Percentiles rank a stretch among this genome's conserved stretches.
These are phyloP conservation scores for Talaromyces wortmannii DNA, from an alignment of 495 filamentous ascomycete genomes.

Conservation along the genomic window DNA sequence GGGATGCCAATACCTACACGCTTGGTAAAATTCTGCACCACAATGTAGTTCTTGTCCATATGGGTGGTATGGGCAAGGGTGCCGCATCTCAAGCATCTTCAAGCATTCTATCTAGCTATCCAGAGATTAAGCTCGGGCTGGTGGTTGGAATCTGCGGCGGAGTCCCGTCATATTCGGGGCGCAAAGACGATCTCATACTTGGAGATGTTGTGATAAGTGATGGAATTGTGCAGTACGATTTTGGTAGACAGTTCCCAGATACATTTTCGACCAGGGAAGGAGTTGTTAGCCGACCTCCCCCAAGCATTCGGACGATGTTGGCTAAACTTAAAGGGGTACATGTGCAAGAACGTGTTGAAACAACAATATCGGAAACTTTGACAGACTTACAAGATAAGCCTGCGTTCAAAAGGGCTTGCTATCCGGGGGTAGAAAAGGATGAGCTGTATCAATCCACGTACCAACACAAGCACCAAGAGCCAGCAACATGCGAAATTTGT, in stretches of 20 bases:
- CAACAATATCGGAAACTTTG: neutral
- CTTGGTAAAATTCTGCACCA: conserved; percentile 21
- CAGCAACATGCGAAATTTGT: conserved; percentile 2
- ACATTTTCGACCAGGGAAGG: conserved; percentile 9
- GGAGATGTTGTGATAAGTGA: conserved; percentile 38
- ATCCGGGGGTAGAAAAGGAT: conserved; percentile 10
- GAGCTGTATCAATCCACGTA: conserved; percentile 11
- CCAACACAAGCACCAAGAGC: conserved; percentile 13
- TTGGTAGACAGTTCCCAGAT: conserved; percentile 16
- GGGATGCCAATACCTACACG: conserved; percentile 25
- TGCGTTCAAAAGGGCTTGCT: neutral
- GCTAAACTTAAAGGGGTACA: neutral
- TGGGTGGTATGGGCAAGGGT: conserved; percentile 22
- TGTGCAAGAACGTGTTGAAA: neutral
- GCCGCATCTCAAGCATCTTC: conserved; percentile 13
- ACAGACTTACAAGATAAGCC: neutral
- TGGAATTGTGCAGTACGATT: conserved; percentile 23
- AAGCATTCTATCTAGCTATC: conserved; percentile 8
- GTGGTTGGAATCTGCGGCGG: conserved; percentile 20
- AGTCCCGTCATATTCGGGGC: conserved; percentile 7
- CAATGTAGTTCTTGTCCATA: conserved; percentile 25
- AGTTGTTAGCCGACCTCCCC: conserved; percentile 11
- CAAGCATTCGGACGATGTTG: conserved; percentile 16
- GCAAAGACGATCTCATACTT: conserved; percentile 19
- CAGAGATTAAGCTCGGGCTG: conserved; percentile 5